Conservation (phyloP, 116 monocot genomes). For the Trichopus zeylanicus region DNA sequence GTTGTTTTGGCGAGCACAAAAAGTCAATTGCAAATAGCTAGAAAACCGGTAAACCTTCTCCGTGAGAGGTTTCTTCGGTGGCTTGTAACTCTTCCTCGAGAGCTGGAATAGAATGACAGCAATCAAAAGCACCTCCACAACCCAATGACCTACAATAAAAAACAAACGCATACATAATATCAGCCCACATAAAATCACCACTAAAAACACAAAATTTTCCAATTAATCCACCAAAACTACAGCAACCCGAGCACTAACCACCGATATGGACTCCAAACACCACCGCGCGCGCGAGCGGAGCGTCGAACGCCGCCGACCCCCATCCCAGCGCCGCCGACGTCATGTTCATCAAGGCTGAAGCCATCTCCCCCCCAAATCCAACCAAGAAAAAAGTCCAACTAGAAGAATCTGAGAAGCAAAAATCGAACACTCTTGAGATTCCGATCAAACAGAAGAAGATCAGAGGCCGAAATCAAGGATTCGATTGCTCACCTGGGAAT, state of each 20-base stretch:
- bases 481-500: neutral
- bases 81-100: conserved; percentile 93
- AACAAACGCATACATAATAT: neutral
- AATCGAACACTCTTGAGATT: neutral
- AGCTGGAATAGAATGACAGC: conserved; percentile 76
- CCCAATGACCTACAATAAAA: conserved; percentile 63
- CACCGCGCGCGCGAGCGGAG: conserved; percentile 63
- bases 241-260: conserved; percentile 22
- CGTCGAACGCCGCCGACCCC: conserved; percentile 48
- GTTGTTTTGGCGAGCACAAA: too few relatives aligned
- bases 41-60: conserved; percentile 54
- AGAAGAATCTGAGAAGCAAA: neutral
- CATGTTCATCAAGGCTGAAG: conserved; percentile 40
- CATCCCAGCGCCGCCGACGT: conserved; percentile 33
- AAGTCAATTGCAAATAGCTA: neutral
- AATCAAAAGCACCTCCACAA: conserved; percentile 77
- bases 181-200: neutral
- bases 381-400: neutral
- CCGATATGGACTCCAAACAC: conserved; percentile 80
- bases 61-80: conserved; percentile 81
- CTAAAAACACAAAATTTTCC: neutral
- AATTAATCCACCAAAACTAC: neutral
- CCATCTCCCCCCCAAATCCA: conserved; percentile 21
- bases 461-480: too few relatives aligned
- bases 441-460: neutral